Conservation (phyloP, 1,284 basidiomycete species). For the Violaceomyces palustris region DNA sequence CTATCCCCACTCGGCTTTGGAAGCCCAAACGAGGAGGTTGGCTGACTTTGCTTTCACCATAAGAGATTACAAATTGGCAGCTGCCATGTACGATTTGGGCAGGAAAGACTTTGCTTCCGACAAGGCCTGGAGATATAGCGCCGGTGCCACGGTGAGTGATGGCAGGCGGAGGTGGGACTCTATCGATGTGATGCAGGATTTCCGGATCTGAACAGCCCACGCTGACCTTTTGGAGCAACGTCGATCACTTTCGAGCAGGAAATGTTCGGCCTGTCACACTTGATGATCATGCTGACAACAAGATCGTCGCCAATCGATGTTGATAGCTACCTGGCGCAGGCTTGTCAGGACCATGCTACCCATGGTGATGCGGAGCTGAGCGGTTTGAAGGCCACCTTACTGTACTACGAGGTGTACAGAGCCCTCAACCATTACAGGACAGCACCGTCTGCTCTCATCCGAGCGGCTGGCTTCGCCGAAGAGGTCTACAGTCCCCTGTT, state of each 20-base stretch:
- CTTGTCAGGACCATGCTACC: slow-evolving; percentile 16
- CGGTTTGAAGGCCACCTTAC: slow-evolving; percentile 35
- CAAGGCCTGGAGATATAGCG: slow-evolving; percentile 38
- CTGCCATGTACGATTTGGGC: slow-evolving; percentile 75
- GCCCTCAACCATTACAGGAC: slow-evolving; percentile 17
- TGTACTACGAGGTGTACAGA: slow-evolving; percentile 43
- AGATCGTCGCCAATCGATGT: slow-evolving; percentile 30
- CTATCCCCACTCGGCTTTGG: slow-evolving; percentile 56
- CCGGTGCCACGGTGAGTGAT: slow-evolving; percentile 44
- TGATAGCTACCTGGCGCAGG: slow-evolving; percentile 31
- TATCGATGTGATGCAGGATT: not conserved
- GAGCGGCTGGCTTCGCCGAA: slow-evolving; percentile 48
- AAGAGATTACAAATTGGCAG: slow-evolving; percentile 80
- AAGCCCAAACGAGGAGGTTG: slow-evolving; percentile 61
- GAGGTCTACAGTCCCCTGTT: slow-evolving; percentile 58
- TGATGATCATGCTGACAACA: slow-evolving; percentile 32
- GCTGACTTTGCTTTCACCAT: slow-evolving; percentile 93
- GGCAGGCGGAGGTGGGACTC: no score
- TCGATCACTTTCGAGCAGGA: slow-evolving; percentile 22
- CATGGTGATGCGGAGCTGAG: slow-evolving; percentile 4
- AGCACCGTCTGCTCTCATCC: slow-evolving; percentile 30
- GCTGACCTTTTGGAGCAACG: not conserved
- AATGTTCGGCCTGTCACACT: slow-evolving; percentile 43
- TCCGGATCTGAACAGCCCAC: not conserved
- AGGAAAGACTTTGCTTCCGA: slow-evolving; percentile 55